phyloP scores from a whole-genome alignment of 169 alveolate genomes.

The Ichthyophthirius multifiliis region DNA sequence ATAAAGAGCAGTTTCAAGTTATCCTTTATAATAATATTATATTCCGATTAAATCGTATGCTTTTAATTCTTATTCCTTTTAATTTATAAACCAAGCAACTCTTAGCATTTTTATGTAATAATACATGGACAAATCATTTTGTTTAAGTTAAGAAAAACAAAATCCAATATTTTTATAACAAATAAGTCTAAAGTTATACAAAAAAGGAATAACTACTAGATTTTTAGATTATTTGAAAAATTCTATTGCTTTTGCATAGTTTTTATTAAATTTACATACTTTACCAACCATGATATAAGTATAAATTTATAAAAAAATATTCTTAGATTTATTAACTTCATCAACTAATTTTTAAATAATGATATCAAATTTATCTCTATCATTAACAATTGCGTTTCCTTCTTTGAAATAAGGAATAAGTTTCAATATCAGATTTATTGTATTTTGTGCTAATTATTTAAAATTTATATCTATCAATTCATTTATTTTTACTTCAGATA shows the following conservation, averaged over 20 bases:
- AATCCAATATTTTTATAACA: not conserved
- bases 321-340: not conserved
- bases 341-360: not conserved
- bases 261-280: not conserved
- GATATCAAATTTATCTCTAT: not conserved
- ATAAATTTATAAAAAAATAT: not conserved
- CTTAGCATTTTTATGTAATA: not conserved
- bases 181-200: not conserved
- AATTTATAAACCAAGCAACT: not conserved
- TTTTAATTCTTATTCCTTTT: not conserved
- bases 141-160: not conserved
- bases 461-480: not conserved
- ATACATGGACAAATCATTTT: not conserved
- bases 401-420: not conserved
- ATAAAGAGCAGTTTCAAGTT: not conserved
- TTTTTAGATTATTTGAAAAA: not conserved
- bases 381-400: not conserved
- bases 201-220: not conserved
- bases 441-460: not conserved
- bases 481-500: not conserved
- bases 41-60: not conserved
- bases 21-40: not conserved
- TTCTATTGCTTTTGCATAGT: not conserved
- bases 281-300: not conserved
- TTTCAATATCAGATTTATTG: not conserved